Evolutionary conservation across 768 basidiomycete genomes (phyloP).

Genomic region (Mycena vulgaris): DNA sequence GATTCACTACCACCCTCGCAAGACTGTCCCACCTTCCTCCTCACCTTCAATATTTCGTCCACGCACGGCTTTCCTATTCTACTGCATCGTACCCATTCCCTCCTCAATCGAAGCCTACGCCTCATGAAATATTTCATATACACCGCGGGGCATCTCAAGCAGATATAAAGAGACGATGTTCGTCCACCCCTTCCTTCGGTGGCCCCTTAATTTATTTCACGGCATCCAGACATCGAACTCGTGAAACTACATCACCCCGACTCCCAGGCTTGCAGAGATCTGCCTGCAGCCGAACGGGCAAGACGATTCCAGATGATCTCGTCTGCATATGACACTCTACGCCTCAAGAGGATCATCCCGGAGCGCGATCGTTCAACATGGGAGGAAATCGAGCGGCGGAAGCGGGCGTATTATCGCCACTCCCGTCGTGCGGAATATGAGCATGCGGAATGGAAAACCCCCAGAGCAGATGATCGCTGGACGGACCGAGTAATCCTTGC

Average conservation of each 20-base stretch:
- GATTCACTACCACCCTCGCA: no score
- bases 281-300: conserved; percentile 54
- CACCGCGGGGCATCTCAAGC: conserved; percentile 57
- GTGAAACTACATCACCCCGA: conserved; percentile 70
- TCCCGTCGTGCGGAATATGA: conserved; percentile 34
- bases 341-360: conserved; percentile 37
- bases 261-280: conserved; percentile 46
- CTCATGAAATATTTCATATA: conserved; percentile 68
- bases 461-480: conserved; percentile 20
- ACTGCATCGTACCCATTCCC: conserved; percentile 57
- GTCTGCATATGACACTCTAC: conserved; percentile 61
- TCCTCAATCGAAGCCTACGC: conserved; percentile 55
- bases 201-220: not conserved
- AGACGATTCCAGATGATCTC: conserved; percentile 65
- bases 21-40: conserved; percentile 22
- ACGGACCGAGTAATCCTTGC: conserved; percentile 35
- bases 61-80: conserved; percentile 28
- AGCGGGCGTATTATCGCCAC: conserved; percentile 28
- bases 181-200: conserved; percentile 33
- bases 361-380: conserved; percentile 24
- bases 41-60: conserved; percentile 23
- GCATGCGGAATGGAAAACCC: conserved; percentile 28
- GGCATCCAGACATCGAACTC: conserved; percentile 65
- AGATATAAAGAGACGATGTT: conserved; percentile 66
- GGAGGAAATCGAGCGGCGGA: conserved; percentile 30